phyloP scores from a whole-genome alignment of 148 eudicot genomes.

The Camellia sinensis region DNA sequence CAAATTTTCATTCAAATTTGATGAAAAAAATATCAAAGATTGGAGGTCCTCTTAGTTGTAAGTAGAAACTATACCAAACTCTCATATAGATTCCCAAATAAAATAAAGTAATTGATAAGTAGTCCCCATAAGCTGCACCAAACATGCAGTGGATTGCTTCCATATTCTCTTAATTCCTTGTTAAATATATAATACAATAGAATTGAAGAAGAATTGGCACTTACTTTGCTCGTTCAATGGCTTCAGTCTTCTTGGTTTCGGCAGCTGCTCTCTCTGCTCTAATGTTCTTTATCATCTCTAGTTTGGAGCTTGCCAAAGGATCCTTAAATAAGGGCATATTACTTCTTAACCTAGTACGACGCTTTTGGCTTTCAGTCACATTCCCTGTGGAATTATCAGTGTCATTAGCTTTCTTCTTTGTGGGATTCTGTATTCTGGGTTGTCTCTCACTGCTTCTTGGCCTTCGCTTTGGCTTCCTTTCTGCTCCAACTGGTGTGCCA shows the following conservation, averaged over 20 bases:
- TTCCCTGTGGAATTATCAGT: conserved; percentile 15
- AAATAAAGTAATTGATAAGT: no score
- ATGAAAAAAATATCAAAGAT: no score
- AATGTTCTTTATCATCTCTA: conserved; percentile 86
- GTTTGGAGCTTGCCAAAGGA: conserved; percentile 73
- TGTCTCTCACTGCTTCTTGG: conserved; percentile 38
- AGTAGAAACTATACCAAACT: no score
- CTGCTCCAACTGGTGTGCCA: conserved; percentile 50
- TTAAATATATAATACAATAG: background rate
- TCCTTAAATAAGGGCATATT: conserved; percentile 59
- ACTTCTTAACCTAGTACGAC: conserved; percentile 35
- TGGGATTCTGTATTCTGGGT: conserved; percentile 26
- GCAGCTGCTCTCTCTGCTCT: conserved; percentile 68
- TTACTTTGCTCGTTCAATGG: conserved; percentile 81
- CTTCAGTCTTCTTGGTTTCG: conserved; percentile 49
- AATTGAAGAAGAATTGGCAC: conserved; percentile 20
- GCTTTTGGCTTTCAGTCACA: conserved; percentile 24
- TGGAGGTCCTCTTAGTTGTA: no score
- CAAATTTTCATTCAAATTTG: no score
- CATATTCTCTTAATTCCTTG: background rate
- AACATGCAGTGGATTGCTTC: background rate
- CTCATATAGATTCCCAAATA: no score
- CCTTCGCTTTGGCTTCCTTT: conserved; percentile 46
- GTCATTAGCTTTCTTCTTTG: conserved; percentile 31
- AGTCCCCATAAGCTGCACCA: no score